These are phyloP conservation scores for Cadophora sp. DNA, from an alignment of 2,329 filamentous ascomycete genomes.

Conservation along the genomic window DNA sequence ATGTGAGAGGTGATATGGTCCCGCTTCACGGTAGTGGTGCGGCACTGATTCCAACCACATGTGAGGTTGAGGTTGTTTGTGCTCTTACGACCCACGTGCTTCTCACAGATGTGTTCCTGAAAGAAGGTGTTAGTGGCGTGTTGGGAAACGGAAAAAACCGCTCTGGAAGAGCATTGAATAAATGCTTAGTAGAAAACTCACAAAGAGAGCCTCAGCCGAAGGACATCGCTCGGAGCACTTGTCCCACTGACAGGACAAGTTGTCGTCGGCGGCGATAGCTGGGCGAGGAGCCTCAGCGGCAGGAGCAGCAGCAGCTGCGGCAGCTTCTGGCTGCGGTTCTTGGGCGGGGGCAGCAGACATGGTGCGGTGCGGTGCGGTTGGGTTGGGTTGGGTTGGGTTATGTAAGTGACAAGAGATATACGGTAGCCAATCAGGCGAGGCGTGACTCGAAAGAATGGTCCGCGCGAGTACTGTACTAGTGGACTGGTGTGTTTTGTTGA, in stretches of 20 bases:
- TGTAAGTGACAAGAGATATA: background rate
- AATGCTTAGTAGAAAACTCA: slow-evolving; percentile 38
- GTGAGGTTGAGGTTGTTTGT: slow-evolving; percentile 98
- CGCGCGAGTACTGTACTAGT: background rate
- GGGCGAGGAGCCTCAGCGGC: slow-evolving; percentile 32
- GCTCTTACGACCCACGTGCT: slow-evolving; percentile 97
- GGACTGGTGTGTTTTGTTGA: background rate
- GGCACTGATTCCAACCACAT: slow-evolving; percentile 95
- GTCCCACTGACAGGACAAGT: slow-evolving; percentile 49
- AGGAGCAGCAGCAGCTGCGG: slow-evolving; percentile 27
- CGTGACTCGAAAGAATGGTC: background rate
- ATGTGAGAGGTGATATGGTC: slow-evolving; percentile 99
- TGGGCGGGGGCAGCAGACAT: slow-evolving; percentile 34
- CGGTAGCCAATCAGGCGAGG: background rate
- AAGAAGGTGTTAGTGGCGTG: background rate
- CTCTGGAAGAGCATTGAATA: background rate
- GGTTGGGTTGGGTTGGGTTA: background rate
- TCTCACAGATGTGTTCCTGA: slow-evolving; percentile 97
- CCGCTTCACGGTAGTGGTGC: slow-evolving; percentile 96
- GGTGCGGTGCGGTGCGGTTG: background rate
- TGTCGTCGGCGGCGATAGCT: slow-evolving; percentile 42
- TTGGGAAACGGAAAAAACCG: background rate
- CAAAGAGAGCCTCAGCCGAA: slow-evolving; percentile 49
- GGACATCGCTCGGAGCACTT: slow-evolving; percentile 48
- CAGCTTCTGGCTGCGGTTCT: slow-evolving; percentile 31